Conservation (phyloP, 352 stramenopile species). For the Nothophytophthora sp. region DNA sequence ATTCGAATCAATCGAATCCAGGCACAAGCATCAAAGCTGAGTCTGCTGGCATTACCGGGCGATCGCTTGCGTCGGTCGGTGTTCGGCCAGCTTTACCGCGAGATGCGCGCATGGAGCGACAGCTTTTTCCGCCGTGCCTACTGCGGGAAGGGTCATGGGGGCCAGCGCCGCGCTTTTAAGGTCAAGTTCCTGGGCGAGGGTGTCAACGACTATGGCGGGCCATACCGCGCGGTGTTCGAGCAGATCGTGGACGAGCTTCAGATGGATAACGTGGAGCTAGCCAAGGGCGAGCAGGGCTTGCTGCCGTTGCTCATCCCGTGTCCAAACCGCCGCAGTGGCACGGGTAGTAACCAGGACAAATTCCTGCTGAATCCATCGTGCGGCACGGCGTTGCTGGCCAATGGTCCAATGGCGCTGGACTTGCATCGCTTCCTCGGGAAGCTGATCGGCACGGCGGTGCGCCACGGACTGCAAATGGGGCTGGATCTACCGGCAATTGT, state of each 20-base stretch:
- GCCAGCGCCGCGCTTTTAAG: constrained; percentile 98
- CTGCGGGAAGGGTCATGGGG: constrained; percentile 96
- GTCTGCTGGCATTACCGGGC: constrained; percentile 82
- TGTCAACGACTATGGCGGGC: constrained; percentile 99
- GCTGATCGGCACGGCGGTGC: constrained; percentile 94
- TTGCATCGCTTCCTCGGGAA: constrained; percentile 96
- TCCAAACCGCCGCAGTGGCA: constrained; percentile 84
- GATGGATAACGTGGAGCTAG: constrained; percentile 87
- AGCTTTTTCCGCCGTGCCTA: constrained; percentile 96
- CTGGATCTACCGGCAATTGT: constrained; percentile 88
- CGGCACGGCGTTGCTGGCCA: constrained; percentile 77
- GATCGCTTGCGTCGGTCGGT: constrained; percentile 92
- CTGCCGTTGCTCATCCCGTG: constrained; percentile 89
- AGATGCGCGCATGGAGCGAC: constrained; percentile 95
- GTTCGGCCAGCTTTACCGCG: constrained; percentile 97
- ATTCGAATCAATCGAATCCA: constrained; percentile 98
- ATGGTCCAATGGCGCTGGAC: constrained; percentile 91
- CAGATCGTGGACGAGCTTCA: constrained; percentile 96
- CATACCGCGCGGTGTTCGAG: constrained; percentile 98
- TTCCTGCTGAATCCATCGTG: constrained; percentile 90
- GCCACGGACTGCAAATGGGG: constrained; percentile 95
- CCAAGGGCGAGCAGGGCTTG: constrained; percentile 85
- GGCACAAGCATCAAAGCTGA: constrained; percentile 87
- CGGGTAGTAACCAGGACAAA: constrained; percentile 92
- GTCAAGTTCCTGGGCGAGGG: constrained; percentile 99